phyloP scores from a whole-genome alignment of 148 eudicot species.

The Chenopodium berlandieri region DNA sequence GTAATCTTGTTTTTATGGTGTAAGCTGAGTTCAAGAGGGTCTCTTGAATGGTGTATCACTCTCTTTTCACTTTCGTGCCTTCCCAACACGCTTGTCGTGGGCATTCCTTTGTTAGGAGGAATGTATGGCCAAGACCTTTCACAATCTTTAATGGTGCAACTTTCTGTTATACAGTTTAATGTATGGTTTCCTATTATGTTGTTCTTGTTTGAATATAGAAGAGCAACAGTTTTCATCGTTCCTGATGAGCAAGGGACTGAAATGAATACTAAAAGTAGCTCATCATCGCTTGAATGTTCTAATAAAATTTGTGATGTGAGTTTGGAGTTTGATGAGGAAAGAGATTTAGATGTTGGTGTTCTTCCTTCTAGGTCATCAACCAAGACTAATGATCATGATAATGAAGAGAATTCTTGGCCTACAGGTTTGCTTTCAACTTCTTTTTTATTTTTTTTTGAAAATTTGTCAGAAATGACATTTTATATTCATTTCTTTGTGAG shows the following conservation, averaged over 20 bases:
- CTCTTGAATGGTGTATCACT: constrained; percentile 6
- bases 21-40: constrained; percentile 1
- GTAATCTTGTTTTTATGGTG: not conserved
- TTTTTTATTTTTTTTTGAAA: not conserved
- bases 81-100: not conserved
- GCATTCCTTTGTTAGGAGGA: constrained; percentile 4
- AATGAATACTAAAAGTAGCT: too few relatives aligned
- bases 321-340: constrained; percentile 41
- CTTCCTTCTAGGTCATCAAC: not conserved
- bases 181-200: not conserved
- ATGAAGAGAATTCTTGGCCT: not conserved
- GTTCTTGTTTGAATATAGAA: constrained; percentile 5
- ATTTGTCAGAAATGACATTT: too few relatives aligned
- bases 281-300: too few relatives aligned
- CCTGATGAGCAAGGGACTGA: too few relatives aligned
- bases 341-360: constrained; percentile 46
- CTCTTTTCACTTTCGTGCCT: not conserved
- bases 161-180: not conserved
- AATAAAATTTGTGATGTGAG: too few relatives aligned
- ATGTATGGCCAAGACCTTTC: constrained; percentile 1
- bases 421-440: not conserved
- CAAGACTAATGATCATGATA: not conserved
- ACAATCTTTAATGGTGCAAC: not conserved
- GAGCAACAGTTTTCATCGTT: not conserved
- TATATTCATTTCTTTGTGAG: too few relatives aligned